Base-by-base conservation (phyloP, 2,329 filamentous ascomycete species). In the Phyllosticta citriasiana region DNA sequence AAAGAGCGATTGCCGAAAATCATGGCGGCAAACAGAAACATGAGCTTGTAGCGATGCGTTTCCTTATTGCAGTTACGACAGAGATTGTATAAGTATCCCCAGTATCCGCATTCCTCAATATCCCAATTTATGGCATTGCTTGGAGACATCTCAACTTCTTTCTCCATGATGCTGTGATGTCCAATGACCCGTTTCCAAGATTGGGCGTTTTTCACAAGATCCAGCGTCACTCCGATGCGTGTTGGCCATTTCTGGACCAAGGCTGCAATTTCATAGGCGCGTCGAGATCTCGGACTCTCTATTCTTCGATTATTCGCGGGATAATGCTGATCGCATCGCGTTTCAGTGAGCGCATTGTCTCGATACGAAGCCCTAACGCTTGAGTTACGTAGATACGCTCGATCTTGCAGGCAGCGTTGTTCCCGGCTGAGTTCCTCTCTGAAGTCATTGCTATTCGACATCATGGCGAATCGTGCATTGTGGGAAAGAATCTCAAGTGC, bases 401-500 rank as follows among this genome's bases (percentile, higher is more conserved):
- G 68, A 24, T 64, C 5, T 1, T 67, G 62, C 2, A 76, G 63
- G n/a, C 66, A 22, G 0, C 16, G 0, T 1, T 68, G 54, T 5
- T 61, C 56, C 12, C 66, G 27, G 63, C 53, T 72, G 69, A 2
- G 78, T 74, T 0, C 72, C 64, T 5, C 66, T 65, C 1, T 76
- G 71, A 0, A 82, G 64, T 0, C 69, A 6, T 0, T 62, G 2
- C 19, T 22, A 22, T 56, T 14, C 3, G 40, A 27, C 12, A 59
- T 22, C 65, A 80, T 80, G 83, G 0, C 14, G 16, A 0, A 79
- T 70, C 6, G 57, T 65, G 50, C 26, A 6, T 55, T 24, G 8
- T 62, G 19, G 19, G 12, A 24, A 1, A 62, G 2, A 2, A 72
- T 64, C 1, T 52, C 53, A 7, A 60, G 5, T 0, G 66, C 68